Evolutionary conservation across 768 basidiomycete species (phyloP).

Genomic region (Russula brevipes): DNA sequence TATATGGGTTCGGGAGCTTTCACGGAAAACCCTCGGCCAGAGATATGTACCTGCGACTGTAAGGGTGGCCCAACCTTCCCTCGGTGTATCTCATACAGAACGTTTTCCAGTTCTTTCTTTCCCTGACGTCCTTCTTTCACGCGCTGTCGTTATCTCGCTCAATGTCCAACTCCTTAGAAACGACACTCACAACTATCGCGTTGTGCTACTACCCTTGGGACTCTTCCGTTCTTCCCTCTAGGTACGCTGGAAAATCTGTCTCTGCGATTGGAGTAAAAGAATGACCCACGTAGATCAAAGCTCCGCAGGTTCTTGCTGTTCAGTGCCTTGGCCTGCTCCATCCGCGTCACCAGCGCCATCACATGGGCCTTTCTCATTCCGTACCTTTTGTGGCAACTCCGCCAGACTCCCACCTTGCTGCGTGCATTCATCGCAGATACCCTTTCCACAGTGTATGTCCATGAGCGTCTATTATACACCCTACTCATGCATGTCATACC

Average conservation of each 20-base stretch:
- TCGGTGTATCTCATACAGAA: not conserved
- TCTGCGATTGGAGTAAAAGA: not conserved
- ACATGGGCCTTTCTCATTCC: constrained; percentile 75
- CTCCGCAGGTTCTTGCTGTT: constrained; percentile 42
- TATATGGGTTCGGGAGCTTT: constrained; percentile 60
- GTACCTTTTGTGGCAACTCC: constrained; percentile 51
- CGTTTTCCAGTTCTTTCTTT: constrained; percentile 59
- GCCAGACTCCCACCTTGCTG: constrained; percentile 33
- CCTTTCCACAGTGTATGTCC: constrained; percentile 41
- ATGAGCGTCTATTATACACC: not conserved
- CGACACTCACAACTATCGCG: constrained; percentile 74
- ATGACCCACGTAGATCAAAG: constrained; percentile 31
- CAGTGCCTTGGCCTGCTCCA: constrained; percentile 71
- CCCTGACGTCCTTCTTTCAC: constrained; percentile 84
- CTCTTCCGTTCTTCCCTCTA: constrained; percentile 2
- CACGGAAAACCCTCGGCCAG: constrained; percentile 51
- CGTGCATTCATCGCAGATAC: constrained; percentile 38
- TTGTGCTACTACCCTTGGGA: constrained; percentile 76
- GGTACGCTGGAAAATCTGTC: constrained; percentile 22
- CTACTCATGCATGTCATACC: not conserved
- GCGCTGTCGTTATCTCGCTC: constrained; percentile 78
- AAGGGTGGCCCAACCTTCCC: constrained; percentile 32
- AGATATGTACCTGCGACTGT: constrained; percentile 59
- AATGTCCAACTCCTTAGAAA: constrained; percentile 90
- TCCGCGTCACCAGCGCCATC: constrained; percentile 85